A percentile compares a stretch with the other conserved stretches of the same genome.
phyloP scores from a whole-genome alignment of 768 basidiomycete species.

The Hydnomerulius pinastri region DNA sequence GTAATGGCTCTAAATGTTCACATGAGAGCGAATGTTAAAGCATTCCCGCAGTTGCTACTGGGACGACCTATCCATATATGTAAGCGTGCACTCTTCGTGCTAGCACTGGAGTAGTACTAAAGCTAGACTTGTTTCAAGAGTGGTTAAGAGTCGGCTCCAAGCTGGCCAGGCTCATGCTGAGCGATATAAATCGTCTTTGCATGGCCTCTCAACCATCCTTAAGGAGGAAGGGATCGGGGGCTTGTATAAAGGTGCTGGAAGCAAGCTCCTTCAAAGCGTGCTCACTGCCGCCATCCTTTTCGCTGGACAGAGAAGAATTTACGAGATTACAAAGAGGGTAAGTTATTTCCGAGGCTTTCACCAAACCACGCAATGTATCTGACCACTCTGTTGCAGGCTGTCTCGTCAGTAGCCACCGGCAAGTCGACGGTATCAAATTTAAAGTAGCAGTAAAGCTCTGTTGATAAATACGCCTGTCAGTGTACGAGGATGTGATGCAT shows the following conservation, averaged over 20 bases:
- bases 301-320: conserved; percentile 82
- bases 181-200: conserved; percentile 73
- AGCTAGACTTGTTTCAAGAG: conserved; percentile 32
- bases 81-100: conserved; percentile 31
- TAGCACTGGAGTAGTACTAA: not conserved
- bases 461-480: too few species aligned
- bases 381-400: conserved; percentile 8
- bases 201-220: conserved; percentile 79
- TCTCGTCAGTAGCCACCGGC: too few species aligned
- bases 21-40: not conserved
- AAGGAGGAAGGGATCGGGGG: conserved; percentile 79
- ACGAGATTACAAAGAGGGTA: conserved; percentile 65
- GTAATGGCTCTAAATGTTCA: not conserved
- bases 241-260: conserved; percentile 82
- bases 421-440: too few species aligned
- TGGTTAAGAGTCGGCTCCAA: conserved; percentile 80
- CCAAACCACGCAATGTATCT: conserved; percentile 2
- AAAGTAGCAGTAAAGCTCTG: too few species aligned
- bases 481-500: too few species aligned
- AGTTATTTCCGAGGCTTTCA: not conserved
- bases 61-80: conserved; percentile 76
- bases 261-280: conserved; percentile 90
- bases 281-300: conserved; percentile 94
- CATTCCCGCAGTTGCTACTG: conserved; percentile 44
- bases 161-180: conserved; percentile 68